These are phyloP conservation scores for Capsicum pubescens DNA, from an alignment of 257 asterid genomes.

Conservation along the genomic window DNA sequence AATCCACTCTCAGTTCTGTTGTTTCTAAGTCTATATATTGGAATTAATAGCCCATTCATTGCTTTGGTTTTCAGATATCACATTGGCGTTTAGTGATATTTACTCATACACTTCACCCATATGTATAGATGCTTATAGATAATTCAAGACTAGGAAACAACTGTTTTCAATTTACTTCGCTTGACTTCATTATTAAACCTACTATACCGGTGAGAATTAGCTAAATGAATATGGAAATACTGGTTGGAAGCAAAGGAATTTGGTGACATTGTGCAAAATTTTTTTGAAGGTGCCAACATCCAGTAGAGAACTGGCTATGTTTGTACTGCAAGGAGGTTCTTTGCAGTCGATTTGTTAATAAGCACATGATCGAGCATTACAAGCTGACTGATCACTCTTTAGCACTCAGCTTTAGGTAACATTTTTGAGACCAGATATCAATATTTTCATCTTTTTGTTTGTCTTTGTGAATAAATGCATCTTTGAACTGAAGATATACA, in stretches of 20 bases:
- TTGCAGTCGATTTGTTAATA: constrained; percentile 91
- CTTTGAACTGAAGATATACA: neutral
- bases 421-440: neutral
- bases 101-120: neutral
- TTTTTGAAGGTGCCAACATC: constrained; percentile 68
- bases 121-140: neutral
- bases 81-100: neutral
- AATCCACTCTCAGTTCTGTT: neutral
- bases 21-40: neutral
- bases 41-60: constrained; percentile 7
- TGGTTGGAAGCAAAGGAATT: neutral
- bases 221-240: neutral
- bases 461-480: neutral
- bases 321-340: constrained; percentile 82
- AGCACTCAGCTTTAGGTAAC: constrained; percentile 83
- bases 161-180: neutral
- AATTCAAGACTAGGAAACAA: neutral
- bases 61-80: neutral
- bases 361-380: constrained; percentile 89
- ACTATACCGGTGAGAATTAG: neutral
- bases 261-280: neutral
- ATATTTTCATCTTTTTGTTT: neutral
- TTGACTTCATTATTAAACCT: neutral
- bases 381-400: constrained; percentile 54
- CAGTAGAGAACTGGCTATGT: constrained; percentile 85